Percentiles rank a stretch among this genome's conserved stretches.
These are phyloP conservation scores for Suhomyces bribrorum DNA, from an alignment of 1,139 yeast species.

Conservation along the genomic window DNA sequence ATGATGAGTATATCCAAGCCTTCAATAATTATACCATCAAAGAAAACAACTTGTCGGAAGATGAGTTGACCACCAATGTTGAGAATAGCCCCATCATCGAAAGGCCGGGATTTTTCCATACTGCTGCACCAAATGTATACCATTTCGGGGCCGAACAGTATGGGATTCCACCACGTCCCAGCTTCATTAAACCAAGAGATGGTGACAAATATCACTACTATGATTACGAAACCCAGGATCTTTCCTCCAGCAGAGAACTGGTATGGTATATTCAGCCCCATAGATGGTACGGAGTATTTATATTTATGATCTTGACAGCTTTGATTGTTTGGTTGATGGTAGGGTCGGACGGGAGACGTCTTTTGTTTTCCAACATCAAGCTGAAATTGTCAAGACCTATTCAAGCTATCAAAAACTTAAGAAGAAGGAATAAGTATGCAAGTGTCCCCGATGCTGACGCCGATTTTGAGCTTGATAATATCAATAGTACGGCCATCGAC, in stretches of 20 bases:
- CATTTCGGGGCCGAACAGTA: slow-evolving; percentile 55
- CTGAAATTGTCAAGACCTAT: background rate
- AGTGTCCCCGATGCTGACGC: background rate
- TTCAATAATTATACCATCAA: slow-evolving; percentile 29
- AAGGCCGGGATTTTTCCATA: slow-evolving; percentile 47
- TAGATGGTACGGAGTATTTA: slow-evolving; percentile 56
- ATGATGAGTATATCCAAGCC: slow-evolving; percentile 46
- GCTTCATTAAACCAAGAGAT: slow-evolving; percentile 28
- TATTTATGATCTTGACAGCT: slow-evolving; percentile 44
- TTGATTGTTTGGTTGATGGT: slow-evolving; percentile 50
- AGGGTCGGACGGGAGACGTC: slow-evolving; percentile 37
- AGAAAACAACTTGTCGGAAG: background rate
- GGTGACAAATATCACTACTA: slow-evolving; percentile 26
- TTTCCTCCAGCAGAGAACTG: slow-evolving; percentile 33
- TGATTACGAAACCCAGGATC: slow-evolving; percentile 34
- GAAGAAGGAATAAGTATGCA: background rate
- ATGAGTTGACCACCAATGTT: background rate
- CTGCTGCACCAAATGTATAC: slow-evolving; percentile 50
- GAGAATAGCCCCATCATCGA: background rate
- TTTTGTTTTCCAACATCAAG: slow-evolving; percentile 9
- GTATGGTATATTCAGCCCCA: slow-evolving; percentile 49
- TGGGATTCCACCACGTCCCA: slow-evolving; percentile 49
- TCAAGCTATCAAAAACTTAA: background rate
- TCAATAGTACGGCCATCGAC: slow-evolving; percentile 6
- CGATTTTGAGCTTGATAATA: slow-evolving; percentile 12